These are phyloP conservation scores for Annulohypoxylon bovei DNA, from an alignment of 495 filamentous ascomycete species.

Conservation along the genomic window DNA sequence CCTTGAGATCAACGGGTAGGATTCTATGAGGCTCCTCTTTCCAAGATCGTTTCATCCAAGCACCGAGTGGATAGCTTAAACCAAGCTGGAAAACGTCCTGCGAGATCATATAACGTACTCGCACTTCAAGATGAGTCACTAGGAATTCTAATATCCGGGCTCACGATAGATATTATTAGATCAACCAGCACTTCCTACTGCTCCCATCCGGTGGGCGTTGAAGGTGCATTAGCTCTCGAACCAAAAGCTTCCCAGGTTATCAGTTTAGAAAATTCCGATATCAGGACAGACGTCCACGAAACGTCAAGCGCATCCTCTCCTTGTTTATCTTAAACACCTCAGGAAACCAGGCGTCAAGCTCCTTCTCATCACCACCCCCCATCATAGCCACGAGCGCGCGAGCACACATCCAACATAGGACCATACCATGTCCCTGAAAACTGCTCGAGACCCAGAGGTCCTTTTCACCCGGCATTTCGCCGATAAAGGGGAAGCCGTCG, in stretches of 20 bases:
- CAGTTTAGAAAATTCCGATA: background rate
- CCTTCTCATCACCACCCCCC: slow-evolving; percentile 44
- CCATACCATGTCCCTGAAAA: slow-evolving; percentile 71
- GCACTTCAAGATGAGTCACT: too few species aligned
- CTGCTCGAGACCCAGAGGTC: slow-evolving; percentile 61
- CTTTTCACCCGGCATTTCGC: slow-evolving; percentile 53
- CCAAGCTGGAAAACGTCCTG: too few species aligned
- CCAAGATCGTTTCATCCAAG: too few species aligned
- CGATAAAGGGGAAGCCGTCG: slow-evolving; percentile 67
- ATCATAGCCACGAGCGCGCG: slow-evolving; percentile 64
- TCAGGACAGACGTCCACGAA: slow-evolving; percentile 52
- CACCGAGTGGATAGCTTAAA: too few species aligned
- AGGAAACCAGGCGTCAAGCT: slow-evolving; percentile 62
- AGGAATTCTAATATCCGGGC: too few species aligned
- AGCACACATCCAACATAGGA: slow-evolving; percentile 66
- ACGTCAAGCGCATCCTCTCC: slow-evolving; percentile 56
- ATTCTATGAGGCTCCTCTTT: background rate
- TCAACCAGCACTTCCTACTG: too few species aligned
- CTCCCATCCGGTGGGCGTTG: background rate
- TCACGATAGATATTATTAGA: too few species aligned
- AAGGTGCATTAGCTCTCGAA: background rate
- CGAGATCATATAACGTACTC: too few species aligned
- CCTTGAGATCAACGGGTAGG: background rate
- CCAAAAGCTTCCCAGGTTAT: background rate
- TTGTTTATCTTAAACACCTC: slow-evolving; percentile 56